A percentile compares a stretch with the other conserved stretches of the same genome.
phyloP scores from a whole-genome alignment of 352 stramenopile genomes.

The Globisporangium splendens region DNA sequence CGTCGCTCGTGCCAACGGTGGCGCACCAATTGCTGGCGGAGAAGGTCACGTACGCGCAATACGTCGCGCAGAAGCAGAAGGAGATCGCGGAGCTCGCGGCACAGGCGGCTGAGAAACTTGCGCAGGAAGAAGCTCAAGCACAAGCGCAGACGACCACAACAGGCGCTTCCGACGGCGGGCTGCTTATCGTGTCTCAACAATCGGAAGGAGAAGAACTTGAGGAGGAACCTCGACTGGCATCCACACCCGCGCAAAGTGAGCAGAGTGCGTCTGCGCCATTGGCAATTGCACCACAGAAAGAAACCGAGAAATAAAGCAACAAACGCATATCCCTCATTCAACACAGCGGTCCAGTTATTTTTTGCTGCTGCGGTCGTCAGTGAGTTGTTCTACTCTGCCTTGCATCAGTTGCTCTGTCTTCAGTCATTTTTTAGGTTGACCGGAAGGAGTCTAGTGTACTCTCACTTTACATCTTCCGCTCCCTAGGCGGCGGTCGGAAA shows the following conservation, averaged over 20 bases:
- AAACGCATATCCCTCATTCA: neutral
- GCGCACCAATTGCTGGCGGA: constrained; percentile 62
- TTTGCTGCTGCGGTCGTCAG: no score
- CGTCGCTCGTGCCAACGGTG: constrained; percentile 44
- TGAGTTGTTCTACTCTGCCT: no score
- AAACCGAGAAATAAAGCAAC: constrained; percentile 9
- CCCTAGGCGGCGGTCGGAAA: neutral
- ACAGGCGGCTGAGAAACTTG: constrained; percentile 11
- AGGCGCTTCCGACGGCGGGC: constrained; percentile 4
- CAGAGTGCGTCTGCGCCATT: neutral
- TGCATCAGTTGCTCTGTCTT: no score
- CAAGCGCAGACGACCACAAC: constrained; percentile 14
- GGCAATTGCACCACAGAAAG: constrained; percentile 7
- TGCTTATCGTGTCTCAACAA: constrained; percentile 8
- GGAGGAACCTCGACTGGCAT: constrained; percentile 8
- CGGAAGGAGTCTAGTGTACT: no score
- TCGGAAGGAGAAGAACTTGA: constrained; percentile 17
- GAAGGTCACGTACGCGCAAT: constrained; percentile 55
- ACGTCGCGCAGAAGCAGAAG: constrained; percentile 31
- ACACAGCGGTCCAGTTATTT: neutral
- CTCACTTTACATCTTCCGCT: neutral
- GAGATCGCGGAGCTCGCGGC: constrained; percentile 17
- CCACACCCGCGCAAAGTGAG: neutral
- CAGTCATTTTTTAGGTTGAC: no score
- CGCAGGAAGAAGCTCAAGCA: constrained; percentile 11